A percentile compares a stretch with the other conserved stretches of the same genome.
These are phyloP conservation scores for Apiotrichum brassicae DNA, from an alignment of 1,284 basidiomycete species.

Conservation along the genomic window DNA sequence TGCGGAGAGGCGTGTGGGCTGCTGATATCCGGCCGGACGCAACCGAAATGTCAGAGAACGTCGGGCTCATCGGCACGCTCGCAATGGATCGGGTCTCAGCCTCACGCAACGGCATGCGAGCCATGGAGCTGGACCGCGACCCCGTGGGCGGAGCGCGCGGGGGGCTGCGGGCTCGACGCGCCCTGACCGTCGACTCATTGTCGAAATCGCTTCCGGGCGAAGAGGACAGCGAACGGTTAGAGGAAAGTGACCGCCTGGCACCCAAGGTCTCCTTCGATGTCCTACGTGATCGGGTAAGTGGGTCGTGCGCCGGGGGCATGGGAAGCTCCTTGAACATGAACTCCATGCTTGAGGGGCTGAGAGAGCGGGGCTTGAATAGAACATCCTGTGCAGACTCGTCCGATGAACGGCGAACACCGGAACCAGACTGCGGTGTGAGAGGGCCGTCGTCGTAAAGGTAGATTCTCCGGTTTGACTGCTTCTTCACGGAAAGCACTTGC, in stretches of 20 bases:
- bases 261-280: background rate
- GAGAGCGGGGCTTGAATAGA: background rate
- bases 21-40: background rate
- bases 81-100: background rate
- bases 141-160: background rate
- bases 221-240: background rate
- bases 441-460: constrained; percentile 1
- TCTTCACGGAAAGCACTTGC: background rate
- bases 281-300: background rate
- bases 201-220: background rate
- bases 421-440: constrained; percentile 1
- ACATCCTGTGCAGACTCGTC: too few species aligned
- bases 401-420: too few species aligned
- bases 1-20: background rate
- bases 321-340: constrained; percentile 3
- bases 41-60: background rate
- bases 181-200: background rate
- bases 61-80: background rate
- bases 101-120: background rate
- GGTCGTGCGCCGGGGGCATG: background rate
- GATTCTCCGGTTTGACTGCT: background rate
- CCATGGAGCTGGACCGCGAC: background rate
- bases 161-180: background rate
- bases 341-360: constrained; percentile 1
- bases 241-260: background rate